Evolutionary conservation across 176 grass and related monocot species (phyloP).

Genomic region (Lolium perenne): DNA sequence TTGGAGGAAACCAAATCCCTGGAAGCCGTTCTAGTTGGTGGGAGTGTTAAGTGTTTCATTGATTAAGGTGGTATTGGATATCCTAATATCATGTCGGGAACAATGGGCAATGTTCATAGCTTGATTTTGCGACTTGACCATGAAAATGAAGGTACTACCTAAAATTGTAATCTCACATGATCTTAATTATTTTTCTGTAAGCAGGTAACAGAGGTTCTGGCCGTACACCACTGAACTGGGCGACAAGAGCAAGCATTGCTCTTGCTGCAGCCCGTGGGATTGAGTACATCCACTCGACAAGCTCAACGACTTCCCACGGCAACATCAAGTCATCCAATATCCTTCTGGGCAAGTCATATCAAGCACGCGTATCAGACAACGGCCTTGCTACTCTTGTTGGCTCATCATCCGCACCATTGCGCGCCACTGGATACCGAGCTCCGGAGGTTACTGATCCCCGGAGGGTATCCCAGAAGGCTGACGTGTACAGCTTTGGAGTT

Average conservation of each 20-base stretch:
- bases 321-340: slow-evolving; percentile 94
- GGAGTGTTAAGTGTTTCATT: background rate
- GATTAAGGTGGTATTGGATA: slow-evolving; percentile 1
- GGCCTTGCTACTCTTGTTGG: slow-evolving; percentile 68
- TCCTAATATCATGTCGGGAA: background rate
- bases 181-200: slow-evolving; percentile 30
- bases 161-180: slow-evolving; percentile 9
- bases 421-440: slow-evolving; percentile 64
- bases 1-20: background rate
- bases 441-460: slow-evolving; percentile 74
- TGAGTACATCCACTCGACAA: slow-evolving; percentile 76
- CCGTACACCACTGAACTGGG: slow-evolving; percentile 58
- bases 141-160: background rate
- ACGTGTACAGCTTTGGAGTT: slow-evolving; percentile 87
- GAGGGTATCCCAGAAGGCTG: slow-evolving; percentile 73
- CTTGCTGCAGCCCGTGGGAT: slow-evolving; percentile 65
- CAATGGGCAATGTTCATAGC: background rate
- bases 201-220: slow-evolving; percentile 62
- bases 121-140: slow-evolving; percentile 21
- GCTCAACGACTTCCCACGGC: slow-evolving; percentile 63
- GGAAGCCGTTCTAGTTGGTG: slow-evolving; percentile 31
- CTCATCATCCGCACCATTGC: slow-evolving; percentile 40
- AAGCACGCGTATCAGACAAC: slow-evolving; percentile 72
- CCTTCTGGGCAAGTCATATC: slow-evolving; percentile 53
- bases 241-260: slow-evolving; percentile 59